Base-by-base conservation (phyloP, 805 yeast genomes). In the Tetrapisispora namnaoensis region DNA sequence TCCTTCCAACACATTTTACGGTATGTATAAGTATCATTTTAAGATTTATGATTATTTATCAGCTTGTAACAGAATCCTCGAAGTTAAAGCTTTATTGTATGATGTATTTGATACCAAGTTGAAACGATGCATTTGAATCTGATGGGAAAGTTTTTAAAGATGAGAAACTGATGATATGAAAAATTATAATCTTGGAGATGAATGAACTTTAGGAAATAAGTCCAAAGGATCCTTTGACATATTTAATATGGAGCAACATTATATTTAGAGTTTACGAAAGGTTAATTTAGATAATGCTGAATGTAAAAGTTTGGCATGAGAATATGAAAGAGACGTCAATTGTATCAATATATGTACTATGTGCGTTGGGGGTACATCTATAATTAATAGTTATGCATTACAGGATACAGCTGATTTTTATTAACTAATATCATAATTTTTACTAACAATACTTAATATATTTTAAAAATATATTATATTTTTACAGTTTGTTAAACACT, bases 1-100 rank as follows among this genome's bases (percentile, higher is more conserved):
- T 86, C 93, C 76, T 93, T 95, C 95, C 99, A 95, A 82, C 99
- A 93, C 95, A 93, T 93, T 81, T 86, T 93, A 81, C 99, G 97
- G 93, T 86, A 85, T 76, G 93, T 84, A 57, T 39, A 13, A 38
- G 7, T 5, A 37, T 20, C 2, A 35, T 38, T 16, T 21, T 8
- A 3, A 21, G 17, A 14, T 3, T 6, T 32, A 13, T 10, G 13
- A 32, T 32, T 13, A 32, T 14, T 32, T 32, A 32, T 32, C 35
- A 32, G 35, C n/a, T 11, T 32, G 3, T 11, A 32, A 14, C 11
- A 14, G 11, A 32, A 32, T 11, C 35, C 35, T 7, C n/a, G 35
- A 10, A 4, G 6, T 32, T 32, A 11, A 10, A 5, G 35, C 5
- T 5, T 14, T 32, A 14, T 32, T 32, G 8, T 32, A 32, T 14